A percentile compares a stretch with the other conserved stretches of the same genome.
Evolutionary conservation across 768 basidiomycete genomes (phyloP).

Genomic region (Hericium coralloides): DNA sequence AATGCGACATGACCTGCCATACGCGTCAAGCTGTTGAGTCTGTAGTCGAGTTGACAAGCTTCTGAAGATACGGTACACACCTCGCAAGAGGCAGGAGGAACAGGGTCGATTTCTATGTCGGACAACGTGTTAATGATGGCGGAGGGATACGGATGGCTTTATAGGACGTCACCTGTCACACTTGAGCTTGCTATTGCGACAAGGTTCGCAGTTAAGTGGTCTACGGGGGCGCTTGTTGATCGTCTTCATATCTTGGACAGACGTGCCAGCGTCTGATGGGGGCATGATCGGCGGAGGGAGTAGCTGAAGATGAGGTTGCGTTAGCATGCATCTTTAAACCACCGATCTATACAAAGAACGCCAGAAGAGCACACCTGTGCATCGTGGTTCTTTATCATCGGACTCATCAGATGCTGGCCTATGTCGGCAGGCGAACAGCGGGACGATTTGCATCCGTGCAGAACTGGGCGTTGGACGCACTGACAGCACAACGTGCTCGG

Average conservation of each 20-base stretch:
- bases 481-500: no score
- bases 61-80: not conserved
- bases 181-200: constrained; percentile 16
- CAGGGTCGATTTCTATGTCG: constrained; percentile 11
- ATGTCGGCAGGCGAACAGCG: no score
- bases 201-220: constrained; percentile 14
- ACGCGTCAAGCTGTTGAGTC: not conserved
- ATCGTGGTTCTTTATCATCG: no score
- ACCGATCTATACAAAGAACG: no score
- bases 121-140: not conserved
- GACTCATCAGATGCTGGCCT: no score
- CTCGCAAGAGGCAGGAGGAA: constrained; percentile 14
- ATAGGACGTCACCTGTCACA: constrained; percentile 8
- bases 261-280: not conserved
- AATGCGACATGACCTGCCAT: constrained; percentile 11
- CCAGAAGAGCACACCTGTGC: no score
- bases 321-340: no score
- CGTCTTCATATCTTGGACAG: constrained; percentile 7
- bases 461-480: no score
- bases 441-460: no score
- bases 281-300: no score
- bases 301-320: no score
- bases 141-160: not conserved
- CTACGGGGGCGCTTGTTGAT: constrained; percentile 13
- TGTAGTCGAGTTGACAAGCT: not conserved